Evolutionary conservation across 805 yeast genomes (phyloP).

Genomic region (Saccharomycopsis microspora): DNA sequence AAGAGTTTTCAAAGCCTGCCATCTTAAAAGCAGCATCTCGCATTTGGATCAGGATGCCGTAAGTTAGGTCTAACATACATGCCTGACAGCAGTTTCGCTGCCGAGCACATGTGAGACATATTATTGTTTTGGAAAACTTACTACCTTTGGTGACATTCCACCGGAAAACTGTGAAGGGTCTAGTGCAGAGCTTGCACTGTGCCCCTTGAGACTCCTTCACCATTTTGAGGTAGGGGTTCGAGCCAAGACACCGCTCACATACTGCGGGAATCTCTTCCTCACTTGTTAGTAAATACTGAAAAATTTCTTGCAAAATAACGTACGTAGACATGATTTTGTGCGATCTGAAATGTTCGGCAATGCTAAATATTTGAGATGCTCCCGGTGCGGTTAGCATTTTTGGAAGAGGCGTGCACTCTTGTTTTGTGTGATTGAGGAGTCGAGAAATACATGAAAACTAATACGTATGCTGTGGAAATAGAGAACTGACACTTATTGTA

Average conservation of each 20-base stretch:
- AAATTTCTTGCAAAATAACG: too few species aligned
- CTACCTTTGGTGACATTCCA: slow-evolving; percentile 47
- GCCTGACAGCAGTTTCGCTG: slow-evolving; percentile 78
- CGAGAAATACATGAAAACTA: too few species aligned
- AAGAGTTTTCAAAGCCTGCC: slow-evolving; percentile 38
- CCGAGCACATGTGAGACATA: slow-evolving; percentile 73
- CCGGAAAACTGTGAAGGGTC: slow-evolving; percentile 72
- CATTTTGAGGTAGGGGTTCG: slow-evolving; percentile 54
- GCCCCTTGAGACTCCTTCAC: slow-evolving; percentile 58
- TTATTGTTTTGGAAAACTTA: slow-evolving; percentile 45
- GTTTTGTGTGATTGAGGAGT: too few species aligned
- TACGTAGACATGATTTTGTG: too few species aligned
- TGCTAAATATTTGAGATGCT: too few species aligned
- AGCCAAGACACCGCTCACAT: slow-evolving; percentile 66
- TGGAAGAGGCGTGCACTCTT: too few species aligned
- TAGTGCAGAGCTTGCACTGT: slow-evolving; percentile 77
- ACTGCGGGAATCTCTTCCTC: slow-evolving; percentile 42
- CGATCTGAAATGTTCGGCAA: too few species aligned
- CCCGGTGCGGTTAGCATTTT: too few species aligned
- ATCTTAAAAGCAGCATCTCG: slow-evolving; percentile 73
- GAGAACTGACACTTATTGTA: too few species aligned
- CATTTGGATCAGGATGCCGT: slow-evolving; percentile 67
- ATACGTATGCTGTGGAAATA: too few species aligned
- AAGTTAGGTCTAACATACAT: slow-evolving; percentile 74
- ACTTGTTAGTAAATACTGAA: not conserved